A percentile compares a stretch with the other conserved stretches of the same genome.
Conservation (phyloP, 495 filamentous ascomycete species). For the Lindgomyces ingoldianus region DNA sequence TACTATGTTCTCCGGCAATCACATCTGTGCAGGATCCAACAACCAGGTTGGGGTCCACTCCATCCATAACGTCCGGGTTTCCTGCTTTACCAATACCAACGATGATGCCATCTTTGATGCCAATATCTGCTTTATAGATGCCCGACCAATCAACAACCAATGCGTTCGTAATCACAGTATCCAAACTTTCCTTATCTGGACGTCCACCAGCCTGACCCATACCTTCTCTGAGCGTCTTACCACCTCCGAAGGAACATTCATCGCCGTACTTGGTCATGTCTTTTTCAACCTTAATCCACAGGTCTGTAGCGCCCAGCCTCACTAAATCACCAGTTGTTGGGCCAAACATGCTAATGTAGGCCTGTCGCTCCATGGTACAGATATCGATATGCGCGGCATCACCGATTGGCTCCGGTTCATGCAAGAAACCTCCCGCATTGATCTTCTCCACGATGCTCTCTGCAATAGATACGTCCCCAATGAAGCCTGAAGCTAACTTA, state of each 20-base stretch:
- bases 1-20: slow-evolving; percentile 91
- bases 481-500: slow-evolving; percentile 66
- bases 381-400: slow-evolving; percentile 58
- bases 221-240: slow-evolving; percentile 90
- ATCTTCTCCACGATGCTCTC: slow-evolving; percentile 69
- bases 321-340: slow-evolving; percentile 87
- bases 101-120: slow-evolving; percentile 85
- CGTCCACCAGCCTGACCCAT: slow-evolving; percentile 92
- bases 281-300: slow-evolving; percentile 91
- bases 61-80: slow-evolving; percentile 95
- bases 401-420: slow-evolving; percentile 63
- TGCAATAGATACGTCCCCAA: slow-evolving; percentile 60
- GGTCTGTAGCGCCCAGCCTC: slow-evolving; percentile 76
- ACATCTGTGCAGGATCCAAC: slow-evolving; percentile 92
- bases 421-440: slow-evolving; percentile 71
- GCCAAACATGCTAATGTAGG: slow-evolving; percentile 87
- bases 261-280: slow-evolving; percentile 86
- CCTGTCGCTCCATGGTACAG: slow-evolving; percentile 71
- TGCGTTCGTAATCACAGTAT: slow-evolving; percentile 91
- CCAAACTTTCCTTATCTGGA: slow-evolving; percentile 68
- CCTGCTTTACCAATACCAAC: slow-evolving; percentile 93
- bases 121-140: slow-evolving; percentile 97
- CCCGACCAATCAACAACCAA: slow-evolving; percentile 88
- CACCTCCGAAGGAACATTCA: slow-evolving; percentile 93
- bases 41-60: slow-evolving; percentile 74